Evolutionary conservation across 1,284 basidiomycete species (phyloP), one percentile per base, ranked within the genome.

Genomic region (Taiwanofungus camphoratus): DNA sequence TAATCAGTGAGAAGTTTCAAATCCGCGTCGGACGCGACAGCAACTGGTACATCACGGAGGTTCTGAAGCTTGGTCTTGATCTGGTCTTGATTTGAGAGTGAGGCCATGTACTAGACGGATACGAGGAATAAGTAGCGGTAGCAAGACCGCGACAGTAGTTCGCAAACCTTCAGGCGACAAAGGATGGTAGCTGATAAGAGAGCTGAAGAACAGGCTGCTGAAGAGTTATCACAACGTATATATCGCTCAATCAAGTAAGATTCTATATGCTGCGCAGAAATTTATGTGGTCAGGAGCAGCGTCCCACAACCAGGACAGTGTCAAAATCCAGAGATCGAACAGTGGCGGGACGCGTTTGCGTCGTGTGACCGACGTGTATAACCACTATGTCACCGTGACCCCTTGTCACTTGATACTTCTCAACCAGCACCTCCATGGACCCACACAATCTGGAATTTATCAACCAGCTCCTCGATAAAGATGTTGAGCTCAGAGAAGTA

Each of bases 11-110:
- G 62, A 0, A 66, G 68, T 2, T 61, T 63, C 11, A 91, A 68
- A 20, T 78, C 64, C 20, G 61, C 62, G 50, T 84, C 79, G 23
- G 70, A 42, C 7, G 47, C 47, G 5, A 44, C 61, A 51, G 73
- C 69, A 27, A 74, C 69, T 4, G 83, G 83, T 13, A 61, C 58
- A 52, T 80, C 77, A 47, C 72, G 81, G 40, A 87, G 67, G 34
- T 56, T 58, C 29, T 60, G 51, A 31, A 87, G 73, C 22, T 73
- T 59, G 34, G 60, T 59, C 48, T 69, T 63, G 51, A 81, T 59
- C 45, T 53, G 71, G 20, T 50, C 42, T 9, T 31, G 20, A 15
- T 44, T 43, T 26, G 45, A 32, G 21, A 39, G 44, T 12, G 47
- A 37, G 4, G 49, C 48, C 54, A 54, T 55, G 20, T 19, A 21